phyloP scores from a whole-genome alignment of 306 rosid genomes.

The Mucuna pruriens region DNA sequence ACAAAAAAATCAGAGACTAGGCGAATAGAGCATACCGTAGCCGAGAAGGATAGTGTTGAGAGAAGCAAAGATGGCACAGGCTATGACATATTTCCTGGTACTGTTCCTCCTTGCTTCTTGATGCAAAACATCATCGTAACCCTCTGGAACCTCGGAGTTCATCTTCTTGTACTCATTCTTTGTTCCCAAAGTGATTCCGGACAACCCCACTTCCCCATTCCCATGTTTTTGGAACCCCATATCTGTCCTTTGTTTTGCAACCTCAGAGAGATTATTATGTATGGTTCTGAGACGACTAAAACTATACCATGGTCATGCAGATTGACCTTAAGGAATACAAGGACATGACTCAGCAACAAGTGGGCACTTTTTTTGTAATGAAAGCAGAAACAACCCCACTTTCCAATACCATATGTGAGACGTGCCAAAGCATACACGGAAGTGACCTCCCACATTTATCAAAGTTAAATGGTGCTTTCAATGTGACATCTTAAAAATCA shows the following conservation, averaged over 20 bases:
- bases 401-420: neutral
- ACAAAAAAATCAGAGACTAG: neutral
- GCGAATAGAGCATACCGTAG: conserved; percentile 55
- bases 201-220: conserved; percentile 55
- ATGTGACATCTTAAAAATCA: conserved; percentile 1
- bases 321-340: neutral
- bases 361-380: conserved; percentile 14
- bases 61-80: conserved; percentile 82
- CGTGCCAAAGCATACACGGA: neutral
- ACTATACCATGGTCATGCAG: neutral
- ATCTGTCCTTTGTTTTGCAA: neutral
- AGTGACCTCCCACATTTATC: conserved; percentile 19
- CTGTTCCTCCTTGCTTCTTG: conserved; percentile 44
- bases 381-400: conserved; percentile 23
- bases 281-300: conserved; percentile 17
- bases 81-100: conserved; percentile 67
- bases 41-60: conserved; percentile 88
- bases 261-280: neutral
- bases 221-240: conserved; percentile 71
- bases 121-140: conserved; percentile 46
- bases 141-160: conserved; percentile 58
- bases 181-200: conserved; percentile 59
- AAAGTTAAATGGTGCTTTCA: conserved; percentile 41
- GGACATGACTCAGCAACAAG: conserved; percentile 7
- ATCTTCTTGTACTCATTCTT: conserved; percentile 73